phyloP scores from a whole-genome alignment of 169 alveolate species.

The Perkinsus olseni region DNA sequence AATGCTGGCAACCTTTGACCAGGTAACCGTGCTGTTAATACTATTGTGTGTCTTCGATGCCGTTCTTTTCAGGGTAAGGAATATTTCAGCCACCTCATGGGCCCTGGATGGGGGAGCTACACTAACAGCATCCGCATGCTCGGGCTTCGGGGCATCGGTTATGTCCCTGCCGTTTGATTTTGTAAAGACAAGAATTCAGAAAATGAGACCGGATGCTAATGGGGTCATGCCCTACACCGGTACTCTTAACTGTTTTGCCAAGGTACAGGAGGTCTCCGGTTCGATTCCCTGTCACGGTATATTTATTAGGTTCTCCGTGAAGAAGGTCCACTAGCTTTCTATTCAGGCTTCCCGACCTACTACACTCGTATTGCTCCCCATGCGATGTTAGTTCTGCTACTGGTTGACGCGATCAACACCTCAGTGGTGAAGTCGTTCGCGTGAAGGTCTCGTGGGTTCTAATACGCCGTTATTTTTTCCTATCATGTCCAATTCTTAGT shows the following conservation, averaged over 20 bases:
- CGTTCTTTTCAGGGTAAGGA: constrained; percentile 70
- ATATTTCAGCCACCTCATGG: constrained; percentile 41
- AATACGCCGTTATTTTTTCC: no score
- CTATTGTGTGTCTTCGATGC: background rate
- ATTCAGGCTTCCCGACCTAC: constrained; percentile 86
- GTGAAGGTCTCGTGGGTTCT: background rate
- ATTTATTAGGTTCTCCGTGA: constrained; percentile 47
- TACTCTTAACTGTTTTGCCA: constrained; percentile 62
- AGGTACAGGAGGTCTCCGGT: background rate
- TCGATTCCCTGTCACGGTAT: background rate
- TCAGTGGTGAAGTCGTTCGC: background rate
- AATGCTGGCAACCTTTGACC: constrained; percentile 31
- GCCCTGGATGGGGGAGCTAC: constrained; percentile 46
- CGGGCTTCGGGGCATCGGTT: constrained; percentile 85
- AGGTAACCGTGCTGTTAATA: background rate
- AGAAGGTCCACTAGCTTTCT: constrained; percentile 80
- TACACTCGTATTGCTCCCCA: constrained; percentile 91
- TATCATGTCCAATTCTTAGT: background rate
- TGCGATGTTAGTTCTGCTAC: constrained; percentile 48
- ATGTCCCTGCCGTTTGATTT: constrained; percentile 91
- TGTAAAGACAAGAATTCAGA: constrained; percentile 78
- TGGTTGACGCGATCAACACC: background rate
- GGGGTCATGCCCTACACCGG: constrained; percentile 61
- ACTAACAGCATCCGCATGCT: constrained; percentile 67
- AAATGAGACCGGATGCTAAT: background rate